These are phyloP conservation scores for Rugosomyces carneus DNA, from an alignment of 1,284 basidiomycete genomes.

Conservation along the genomic window DNA sequence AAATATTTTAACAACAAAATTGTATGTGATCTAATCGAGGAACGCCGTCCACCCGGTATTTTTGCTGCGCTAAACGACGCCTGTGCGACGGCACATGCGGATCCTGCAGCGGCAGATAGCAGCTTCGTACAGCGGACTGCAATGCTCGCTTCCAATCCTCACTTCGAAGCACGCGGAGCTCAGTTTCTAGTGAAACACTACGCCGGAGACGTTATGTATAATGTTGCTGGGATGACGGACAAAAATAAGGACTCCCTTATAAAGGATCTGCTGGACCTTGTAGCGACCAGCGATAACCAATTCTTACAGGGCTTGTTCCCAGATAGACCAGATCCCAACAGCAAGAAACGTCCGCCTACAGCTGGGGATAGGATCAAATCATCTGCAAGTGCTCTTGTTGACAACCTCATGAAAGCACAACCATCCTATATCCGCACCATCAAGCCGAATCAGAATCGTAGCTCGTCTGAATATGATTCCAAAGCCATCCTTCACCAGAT, in stretches of 20 bases:
- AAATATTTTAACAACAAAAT: slow-evolving; percentile 97
- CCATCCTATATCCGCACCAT: slow-evolving; percentile 99
- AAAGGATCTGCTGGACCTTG: slow-evolving; percentile 91
- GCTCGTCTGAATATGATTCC: slow-evolving; percentile 85
- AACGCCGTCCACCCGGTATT: slow-evolving; percentile 92
- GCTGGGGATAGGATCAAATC: slow-evolving; percentile 97
- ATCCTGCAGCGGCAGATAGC: slow-evolving; percentile 93
- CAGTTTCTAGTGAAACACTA: slow-evolving; percentile 94
- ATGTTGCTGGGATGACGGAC: slow-evolving; percentile 96
- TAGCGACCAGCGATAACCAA: slow-evolving; percentile 72
- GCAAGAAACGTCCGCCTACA: slow-evolving; percentile 97
- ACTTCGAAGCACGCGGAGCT: slow-evolving; percentile 88
- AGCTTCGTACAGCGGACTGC: slow-evolving; percentile 94
- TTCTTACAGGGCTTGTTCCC: slow-evolving; percentile 92
- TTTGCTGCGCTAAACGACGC: slow-evolving; percentile 98
- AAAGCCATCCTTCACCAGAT: slow-evolving; percentile 98
- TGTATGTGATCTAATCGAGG: slow-evolving; percentile 98
- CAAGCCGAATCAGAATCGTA: slow-evolving; percentile 98
- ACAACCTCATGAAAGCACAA: slow-evolving; percentile 93
- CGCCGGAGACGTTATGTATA: slow-evolving; percentile 98
- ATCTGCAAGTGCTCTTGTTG: slow-evolving; percentile 92
- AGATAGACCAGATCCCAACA: slow-evolving; percentile 92
- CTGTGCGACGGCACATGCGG: slow-evolving; percentile 96
- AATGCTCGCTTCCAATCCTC: slow-evolving; percentile 74
- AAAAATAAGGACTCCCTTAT: slow-evolving; percentile 99